These are phyloP conservation scores for Thermomyces lanuginosus DNA, from an alignment of 2,329 filamentous ascomycete genomes.

Conservation along the genomic window DNA sequence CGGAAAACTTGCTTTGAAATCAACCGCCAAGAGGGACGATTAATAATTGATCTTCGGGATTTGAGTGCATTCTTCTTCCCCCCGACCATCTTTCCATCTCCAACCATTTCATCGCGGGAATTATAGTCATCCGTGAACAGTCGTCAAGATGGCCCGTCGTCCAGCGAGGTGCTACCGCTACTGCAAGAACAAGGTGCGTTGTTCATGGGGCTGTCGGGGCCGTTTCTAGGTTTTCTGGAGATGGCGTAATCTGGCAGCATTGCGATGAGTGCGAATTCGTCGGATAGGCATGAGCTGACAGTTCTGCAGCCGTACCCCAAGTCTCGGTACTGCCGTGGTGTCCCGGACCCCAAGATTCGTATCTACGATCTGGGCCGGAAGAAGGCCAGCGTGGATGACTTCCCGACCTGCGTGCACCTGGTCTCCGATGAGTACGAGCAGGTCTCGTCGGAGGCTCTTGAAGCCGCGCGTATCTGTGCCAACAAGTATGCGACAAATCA, in stretches of 20 bases:
- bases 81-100: slow-evolving; percentile 21
- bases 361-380: slow-evolving; percentile 99
- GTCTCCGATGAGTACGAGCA: slow-evolving; percentile 99
- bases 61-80: slow-evolving; percentile 13
- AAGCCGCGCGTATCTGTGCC: slow-evolving; percentile 99
- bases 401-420: slow-evolving; percentile 97
- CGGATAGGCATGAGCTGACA: slow-evolving; percentile 1
- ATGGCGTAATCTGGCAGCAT: too few species aligned
- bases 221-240: too few species aligned
- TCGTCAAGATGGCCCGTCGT: slow-evolving; percentile 94
- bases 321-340: slow-evolving; percentile 99
- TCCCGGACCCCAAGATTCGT: slow-evolving; percentile 63
- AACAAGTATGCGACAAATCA: slow-evolving; percentile 75
- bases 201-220: too few species aligned
- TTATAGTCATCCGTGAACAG: slow-evolving; percentile 33
- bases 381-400: slow-evolving; percentile 97
- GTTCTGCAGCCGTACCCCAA: slow-evolving; percentile 78
- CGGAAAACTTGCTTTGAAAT: slow-evolving; percentile 29
- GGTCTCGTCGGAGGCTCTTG: slow-evolving; percentile 97
- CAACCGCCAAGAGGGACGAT: slow-evolving; percentile 15
- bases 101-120: slow-evolving; percentile 32
- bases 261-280: too few species aligned
- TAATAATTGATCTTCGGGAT: too few species aligned
- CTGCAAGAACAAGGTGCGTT: slow-evolving; percentile 99
- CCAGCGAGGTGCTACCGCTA: slow-evolving; percentile 99